Percentiles rank a stretch among this genome's conserved stretches.
Conservation (phyloP, 1,139 yeast genomes). For the Diutina neorugosa region DNA sequence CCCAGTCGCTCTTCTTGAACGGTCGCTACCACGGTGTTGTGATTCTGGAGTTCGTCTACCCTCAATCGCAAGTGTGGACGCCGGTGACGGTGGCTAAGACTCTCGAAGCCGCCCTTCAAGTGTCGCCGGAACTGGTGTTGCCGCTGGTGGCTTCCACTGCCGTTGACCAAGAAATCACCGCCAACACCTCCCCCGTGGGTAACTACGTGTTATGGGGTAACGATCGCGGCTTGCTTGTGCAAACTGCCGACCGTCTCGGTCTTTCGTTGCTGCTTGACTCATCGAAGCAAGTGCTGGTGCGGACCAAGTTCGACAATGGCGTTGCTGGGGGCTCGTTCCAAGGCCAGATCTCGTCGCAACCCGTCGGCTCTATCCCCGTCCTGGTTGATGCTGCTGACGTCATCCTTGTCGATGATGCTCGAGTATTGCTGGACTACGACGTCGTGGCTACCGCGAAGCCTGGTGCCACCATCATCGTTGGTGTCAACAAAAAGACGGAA, state of each 20-base stretch:
- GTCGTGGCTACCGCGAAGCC: conserved; percentile 48
- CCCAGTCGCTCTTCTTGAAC: conserved; percentile 55
- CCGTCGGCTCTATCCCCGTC: conserved; percentile 14
- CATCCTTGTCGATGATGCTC: conserved; percentile 47
- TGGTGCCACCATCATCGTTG: conserved; percentile 44
- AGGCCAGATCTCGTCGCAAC: conserved; percentile 40
- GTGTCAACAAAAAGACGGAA: conserved; percentile 23
- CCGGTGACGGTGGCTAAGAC: conserved; percentile 40
- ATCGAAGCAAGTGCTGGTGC: conserved; percentile 37
- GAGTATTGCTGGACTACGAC: conserved; percentile 44
- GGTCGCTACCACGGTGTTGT: conserved; percentile 26
- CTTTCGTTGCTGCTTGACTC: conserved; percentile 63
- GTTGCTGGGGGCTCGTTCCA: conserved; percentile 54
- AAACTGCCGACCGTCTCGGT: conserved; percentile 55
- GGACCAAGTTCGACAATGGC: conserved; percentile 61
- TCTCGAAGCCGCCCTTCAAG: conserved; percentile 29
- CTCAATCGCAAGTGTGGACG: conserved; percentile 45
- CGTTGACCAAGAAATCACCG: conserved; percentile 16
- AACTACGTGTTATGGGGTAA: conserved; percentile 56
- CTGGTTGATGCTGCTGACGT: conserved; percentile 50
- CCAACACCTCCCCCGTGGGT: conserved; percentile 34
- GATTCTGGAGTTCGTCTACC: conserved; percentile 41
- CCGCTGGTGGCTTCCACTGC: conserved; percentile 5
- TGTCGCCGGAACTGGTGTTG: conserved; percentile 18
- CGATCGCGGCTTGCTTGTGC: conserved; percentile 44